These are phyloP conservation scores for Microcos paniculata DNA, from an alignment of 345 rosid genomes.

Conservation along the genomic window DNA sequence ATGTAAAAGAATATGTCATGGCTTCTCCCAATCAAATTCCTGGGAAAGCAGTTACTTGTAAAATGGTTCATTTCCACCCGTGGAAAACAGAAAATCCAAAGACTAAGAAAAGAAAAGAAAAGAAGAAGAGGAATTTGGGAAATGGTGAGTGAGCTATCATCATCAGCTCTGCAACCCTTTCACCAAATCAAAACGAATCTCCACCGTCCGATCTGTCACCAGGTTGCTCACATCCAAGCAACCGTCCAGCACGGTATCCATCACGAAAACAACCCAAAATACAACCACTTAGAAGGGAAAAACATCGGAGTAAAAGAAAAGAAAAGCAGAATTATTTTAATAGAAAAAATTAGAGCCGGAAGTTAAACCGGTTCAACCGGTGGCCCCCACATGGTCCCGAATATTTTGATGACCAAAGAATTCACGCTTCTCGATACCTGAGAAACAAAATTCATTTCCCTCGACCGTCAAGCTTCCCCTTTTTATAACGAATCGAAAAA, in stretches of 20 bases:
- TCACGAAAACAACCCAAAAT: neutral
- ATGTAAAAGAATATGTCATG: neutral
- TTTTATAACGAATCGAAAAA: slow-evolving; percentile 4
- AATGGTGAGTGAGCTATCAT: slow-evolving; percentile 31
- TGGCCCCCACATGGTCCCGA: slow-evolving; percentile 18
- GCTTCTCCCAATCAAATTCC: slow-evolving; percentile 2
- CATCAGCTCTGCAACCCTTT: neutral
- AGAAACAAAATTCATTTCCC: slow-evolving; percentile 43
- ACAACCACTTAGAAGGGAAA: neutral
- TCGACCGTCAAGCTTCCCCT: slow-evolving; percentile 18
- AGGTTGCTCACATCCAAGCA: slow-evolving; percentile 6
- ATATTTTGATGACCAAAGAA: slow-evolving; percentile 46
- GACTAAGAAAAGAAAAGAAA: neutral
- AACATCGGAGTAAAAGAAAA: neutral
- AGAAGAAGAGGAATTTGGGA: neutral
- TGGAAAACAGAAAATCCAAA: neutral
- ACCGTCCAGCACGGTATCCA: slow-evolving; percentile 11
- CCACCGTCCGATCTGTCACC: slow-evolving; percentile 14
- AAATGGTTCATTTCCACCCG: slow-evolving; percentile 6
- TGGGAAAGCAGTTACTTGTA: slow-evolving; percentile 3
- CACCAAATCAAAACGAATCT: slow-evolving; percentile 23
- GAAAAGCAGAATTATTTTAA: neutral
- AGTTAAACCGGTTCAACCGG: neutral
- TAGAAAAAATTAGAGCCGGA: neutral
- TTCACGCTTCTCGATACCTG: slow-evolving; percentile 38